Percentiles rank a stretch among this genome's conserved stretches.
Evolutionary conservation across 345 rosid genomes (phyloP).

Genomic region (Salix dunnii): DNA sequence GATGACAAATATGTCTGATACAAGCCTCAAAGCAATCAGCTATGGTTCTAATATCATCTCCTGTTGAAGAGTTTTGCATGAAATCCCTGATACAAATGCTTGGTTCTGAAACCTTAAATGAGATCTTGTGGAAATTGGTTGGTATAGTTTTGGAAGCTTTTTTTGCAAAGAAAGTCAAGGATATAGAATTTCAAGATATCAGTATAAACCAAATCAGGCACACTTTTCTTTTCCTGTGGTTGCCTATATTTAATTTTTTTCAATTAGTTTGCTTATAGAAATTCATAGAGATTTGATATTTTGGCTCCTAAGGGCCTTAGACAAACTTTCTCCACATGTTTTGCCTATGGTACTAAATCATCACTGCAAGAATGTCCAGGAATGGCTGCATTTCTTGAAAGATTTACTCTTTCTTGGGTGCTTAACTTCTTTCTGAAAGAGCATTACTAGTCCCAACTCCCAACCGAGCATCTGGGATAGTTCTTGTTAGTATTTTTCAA

Average conservation of each 20-base stretch:
- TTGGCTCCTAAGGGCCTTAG: background rate
- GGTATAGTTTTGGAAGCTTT: background rate
- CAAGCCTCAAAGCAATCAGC: constrained; percentile 74
- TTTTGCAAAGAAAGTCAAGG: constrained; percentile 11
- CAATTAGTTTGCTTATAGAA: background rate
- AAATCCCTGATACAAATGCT: background rate
- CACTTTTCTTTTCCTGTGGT: background rate
- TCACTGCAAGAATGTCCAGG: background rate
- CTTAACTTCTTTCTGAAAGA: background rate
- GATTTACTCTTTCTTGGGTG: background rate
- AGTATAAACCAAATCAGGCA: constrained; percentile 8
- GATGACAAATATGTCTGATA: constrained; percentile 84
- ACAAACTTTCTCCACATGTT: background rate
- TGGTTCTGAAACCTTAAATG: background rate
- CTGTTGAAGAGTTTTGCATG: constrained; percentile 39
- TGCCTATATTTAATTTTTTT: too few species aligned
- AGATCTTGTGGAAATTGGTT: constrained; percentile 1
- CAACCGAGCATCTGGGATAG: too few species aligned
- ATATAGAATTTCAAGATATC: constrained; percentile 6
- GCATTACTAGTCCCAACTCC: background rate
- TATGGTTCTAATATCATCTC: constrained; percentile 71
- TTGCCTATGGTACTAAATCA: background rate
- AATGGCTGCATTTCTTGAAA: background rate
- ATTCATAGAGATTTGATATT: background rate
- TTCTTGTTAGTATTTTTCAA: too few species aligned